phyloP scores from a whole-genome alignment of 1,139 yeast species.

The Hyphopichia buzzinii region DNA sequence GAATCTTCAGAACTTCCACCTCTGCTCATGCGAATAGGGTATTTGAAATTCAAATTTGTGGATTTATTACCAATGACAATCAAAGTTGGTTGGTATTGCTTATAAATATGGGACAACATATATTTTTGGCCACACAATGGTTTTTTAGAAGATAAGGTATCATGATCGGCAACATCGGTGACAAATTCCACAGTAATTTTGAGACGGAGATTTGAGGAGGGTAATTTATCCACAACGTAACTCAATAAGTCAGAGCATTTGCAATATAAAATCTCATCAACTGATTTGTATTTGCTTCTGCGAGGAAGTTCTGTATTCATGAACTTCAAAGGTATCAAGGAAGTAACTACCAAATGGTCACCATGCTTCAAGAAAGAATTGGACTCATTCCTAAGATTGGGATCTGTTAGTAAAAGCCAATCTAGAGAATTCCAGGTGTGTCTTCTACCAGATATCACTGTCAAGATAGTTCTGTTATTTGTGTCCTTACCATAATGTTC shows the following conservation, averaged over 20 bases:
- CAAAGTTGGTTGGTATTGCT: constrained; percentile 43
- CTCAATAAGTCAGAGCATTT: constrained; percentile 41
- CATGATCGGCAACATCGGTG: constrained; percentile 21
- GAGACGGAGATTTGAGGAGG: constrained; percentile 28
- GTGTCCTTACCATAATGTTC: constrained; percentile 21
- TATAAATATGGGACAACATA: constrained; percentile 35
- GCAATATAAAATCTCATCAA: constrained; percentile 31
- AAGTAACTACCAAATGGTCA: constrained; percentile 37
- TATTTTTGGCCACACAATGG: constrained; percentile 27
- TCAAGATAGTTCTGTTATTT: constrained; percentile 31
- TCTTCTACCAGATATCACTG: constrained; percentile 39
- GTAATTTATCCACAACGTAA: constrained; percentile 34
- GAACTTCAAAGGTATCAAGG: constrained; percentile 34
- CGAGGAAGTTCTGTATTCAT: constrained; percentile 4
- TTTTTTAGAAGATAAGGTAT: constrained; percentile 8
- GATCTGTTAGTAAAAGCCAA: constrained; percentile 28
- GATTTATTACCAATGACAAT: constrained; percentile 40
- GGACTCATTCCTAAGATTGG: constrained; percentile 9
- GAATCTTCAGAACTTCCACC: background rate
- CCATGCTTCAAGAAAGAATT: constrained; percentile 33
- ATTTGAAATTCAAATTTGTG: constrained; percentile 43
- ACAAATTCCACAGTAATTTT: constrained; percentile 58
- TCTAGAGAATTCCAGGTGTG: constrained; percentile 48
- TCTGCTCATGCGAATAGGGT: constrained; percentile 32
- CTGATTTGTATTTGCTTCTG: constrained; percentile 8